Evolutionary conservation across 2,329 filamentous ascomycete genomes (phyloP).

Genomic region (Cercospora canescens): DNA sequence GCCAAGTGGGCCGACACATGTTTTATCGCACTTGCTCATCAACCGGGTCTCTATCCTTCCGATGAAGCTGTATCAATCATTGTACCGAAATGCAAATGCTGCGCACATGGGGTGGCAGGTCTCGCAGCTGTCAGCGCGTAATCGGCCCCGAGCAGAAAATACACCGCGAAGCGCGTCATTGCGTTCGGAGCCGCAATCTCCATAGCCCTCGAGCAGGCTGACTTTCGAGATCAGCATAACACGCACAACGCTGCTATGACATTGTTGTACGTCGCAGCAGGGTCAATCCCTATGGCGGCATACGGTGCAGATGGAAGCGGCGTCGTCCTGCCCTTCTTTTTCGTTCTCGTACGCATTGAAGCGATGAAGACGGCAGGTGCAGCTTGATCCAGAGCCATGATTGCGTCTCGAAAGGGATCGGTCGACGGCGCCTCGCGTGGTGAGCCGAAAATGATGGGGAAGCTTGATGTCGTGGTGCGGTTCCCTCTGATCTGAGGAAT

Average conservation of each 20-base stretch:
- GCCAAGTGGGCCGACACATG: neutral
- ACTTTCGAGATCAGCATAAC: neutral
- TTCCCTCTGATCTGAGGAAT: neutral
- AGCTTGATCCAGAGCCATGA: neutral
- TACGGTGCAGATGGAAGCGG: neutral
- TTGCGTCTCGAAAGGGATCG: neutral
- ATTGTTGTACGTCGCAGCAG: neutral
- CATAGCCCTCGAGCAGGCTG: neutral
- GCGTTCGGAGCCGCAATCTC: neutral
- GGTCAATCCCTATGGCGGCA: neutral
- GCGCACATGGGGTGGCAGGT: neutral
- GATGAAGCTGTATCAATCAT: neutral
- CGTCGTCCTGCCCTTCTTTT: neutral
- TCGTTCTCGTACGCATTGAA: neutral
- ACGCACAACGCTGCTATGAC: neutral
- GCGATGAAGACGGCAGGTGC: neutral
- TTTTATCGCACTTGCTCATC: neutral
- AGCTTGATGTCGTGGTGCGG: neutral
- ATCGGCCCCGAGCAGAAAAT: neutral
- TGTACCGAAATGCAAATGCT: neutral
- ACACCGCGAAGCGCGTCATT: neutral
- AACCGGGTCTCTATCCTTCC: neutral
- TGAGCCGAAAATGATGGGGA: neutral
- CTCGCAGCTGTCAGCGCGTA: neutral
- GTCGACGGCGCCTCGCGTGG: neutral